These are phyloP conservation scores for Coniferiporia weirii DNA, from an alignment of 1,284 basidiomycete species.

Conservation along the genomic window DNA sequence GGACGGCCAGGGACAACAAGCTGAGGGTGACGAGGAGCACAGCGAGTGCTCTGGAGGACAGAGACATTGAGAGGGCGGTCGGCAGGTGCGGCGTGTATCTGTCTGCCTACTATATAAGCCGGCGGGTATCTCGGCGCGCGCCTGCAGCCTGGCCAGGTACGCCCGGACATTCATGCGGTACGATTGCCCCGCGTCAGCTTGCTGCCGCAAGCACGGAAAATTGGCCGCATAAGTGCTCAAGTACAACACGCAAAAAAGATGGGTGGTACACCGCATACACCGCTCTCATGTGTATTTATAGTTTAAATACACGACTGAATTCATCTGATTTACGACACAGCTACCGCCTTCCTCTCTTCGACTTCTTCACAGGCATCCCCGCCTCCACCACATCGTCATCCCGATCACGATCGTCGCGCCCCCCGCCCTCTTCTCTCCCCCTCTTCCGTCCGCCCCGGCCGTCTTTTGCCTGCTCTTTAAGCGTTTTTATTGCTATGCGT, in stretches of 20 bases:
- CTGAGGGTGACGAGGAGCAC: background rate
- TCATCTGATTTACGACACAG: no score
- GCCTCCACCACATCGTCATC: constrained; percentile 86
- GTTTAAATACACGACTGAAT: background rate
- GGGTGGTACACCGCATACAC: no score
- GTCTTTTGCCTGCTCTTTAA: constrained; percentile 60
- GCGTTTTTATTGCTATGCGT: constrained; percentile 76
- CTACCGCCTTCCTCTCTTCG: constrained; percentile 36
- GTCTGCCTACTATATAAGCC: background rate
- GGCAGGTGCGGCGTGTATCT: background rate
- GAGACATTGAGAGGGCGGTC: background rate
- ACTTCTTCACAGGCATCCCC: constrained; percentile 58
- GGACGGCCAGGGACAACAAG: background rate
- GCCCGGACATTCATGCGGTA: no score
- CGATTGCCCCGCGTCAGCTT: no score
- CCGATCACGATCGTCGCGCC: constrained; percentile 70
- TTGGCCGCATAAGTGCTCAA: no score
- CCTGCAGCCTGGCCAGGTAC: no score
- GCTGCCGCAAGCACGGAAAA: no score
- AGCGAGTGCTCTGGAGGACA: background rate
- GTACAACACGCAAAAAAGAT: no score
- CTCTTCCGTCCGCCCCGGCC: constrained; percentile 53
- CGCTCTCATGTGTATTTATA: background rate
- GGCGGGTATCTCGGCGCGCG: no score
- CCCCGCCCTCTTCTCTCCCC: constrained; percentile 41